These are phyloP conservation scores for Sergeia podlipaevii DNA, from an alignment of 208 protist species.

Conservation along the genomic window DNA sequence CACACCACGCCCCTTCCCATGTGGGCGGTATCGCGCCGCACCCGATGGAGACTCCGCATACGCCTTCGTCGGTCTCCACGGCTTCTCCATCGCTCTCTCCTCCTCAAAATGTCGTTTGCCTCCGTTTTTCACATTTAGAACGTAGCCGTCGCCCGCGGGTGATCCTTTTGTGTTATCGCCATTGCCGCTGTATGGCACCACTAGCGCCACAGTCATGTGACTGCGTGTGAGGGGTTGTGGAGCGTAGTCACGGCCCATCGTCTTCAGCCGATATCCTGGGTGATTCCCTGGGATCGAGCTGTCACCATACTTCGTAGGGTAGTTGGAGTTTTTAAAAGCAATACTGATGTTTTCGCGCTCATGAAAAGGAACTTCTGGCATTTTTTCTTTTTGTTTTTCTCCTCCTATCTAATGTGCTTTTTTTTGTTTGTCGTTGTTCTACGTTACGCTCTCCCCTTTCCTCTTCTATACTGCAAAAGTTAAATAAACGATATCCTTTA, in stretches of 20 bases:
- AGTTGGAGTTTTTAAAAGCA: constrained; percentile 65
- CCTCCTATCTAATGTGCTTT: neutral
- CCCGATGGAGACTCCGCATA: constrained; percentile 5
- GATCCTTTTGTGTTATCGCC: neutral
- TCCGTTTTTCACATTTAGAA: constrained; percentile 56
- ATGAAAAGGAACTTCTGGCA: constrained; percentile 1
- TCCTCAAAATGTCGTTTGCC: constrained; percentile 76
- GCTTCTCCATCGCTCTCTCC: constrained; percentile 21
- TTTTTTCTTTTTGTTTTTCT: no score
- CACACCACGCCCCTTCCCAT: constrained; percentile 21
- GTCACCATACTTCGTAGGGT: constrained; percentile 66
- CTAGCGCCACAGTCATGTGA: constrained; percentile 34
- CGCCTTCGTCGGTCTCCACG: constrained; percentile 27
- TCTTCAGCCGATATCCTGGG: constrained; percentile 33
- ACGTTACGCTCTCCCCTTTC: neutral
- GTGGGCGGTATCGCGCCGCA: neutral
- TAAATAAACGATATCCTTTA: constrained; percentile 2
- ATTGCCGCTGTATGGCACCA: constrained; percentile 25
- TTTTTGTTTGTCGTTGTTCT: neutral
- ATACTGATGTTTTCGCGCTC: constrained; percentile 46
- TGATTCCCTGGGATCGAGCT: constrained; percentile 62
- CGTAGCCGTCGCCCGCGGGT: constrained; percentile 16
- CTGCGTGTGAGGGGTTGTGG: constrained; percentile 35
- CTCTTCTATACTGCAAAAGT: neutral
- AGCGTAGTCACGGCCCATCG: constrained; percentile 39